Evolutionary conservation across 2,329 filamentous ascomycete genomes (phyloP).

Genomic region (Dendrostoma leiphaemia): DNA sequence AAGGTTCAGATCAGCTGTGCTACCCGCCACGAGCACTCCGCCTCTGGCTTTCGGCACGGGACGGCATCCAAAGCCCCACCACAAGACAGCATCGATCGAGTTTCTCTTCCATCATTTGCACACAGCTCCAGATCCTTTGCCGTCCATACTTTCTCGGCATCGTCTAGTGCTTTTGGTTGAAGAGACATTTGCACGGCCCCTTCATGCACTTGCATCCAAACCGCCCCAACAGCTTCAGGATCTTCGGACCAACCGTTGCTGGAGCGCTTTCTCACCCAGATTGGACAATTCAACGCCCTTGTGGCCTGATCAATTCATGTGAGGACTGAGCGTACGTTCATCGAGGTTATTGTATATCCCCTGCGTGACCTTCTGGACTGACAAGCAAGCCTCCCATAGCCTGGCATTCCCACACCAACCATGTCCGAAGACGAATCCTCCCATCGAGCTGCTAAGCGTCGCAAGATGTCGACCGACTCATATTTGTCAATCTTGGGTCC

Average conservation of each 20-base stretch:
- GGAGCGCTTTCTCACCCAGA: too few relatives aligned
- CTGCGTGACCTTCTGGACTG: neutral
- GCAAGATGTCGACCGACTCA: constrained; percentile 11
- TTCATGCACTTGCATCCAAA: too few relatives aligned
- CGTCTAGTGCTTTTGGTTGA: too few relatives aligned
- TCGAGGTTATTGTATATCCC: neutral
- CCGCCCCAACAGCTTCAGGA: too few relatives aligned
- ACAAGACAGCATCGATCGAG: neutral
- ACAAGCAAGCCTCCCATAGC: neutral
- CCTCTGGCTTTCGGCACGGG: neutral
- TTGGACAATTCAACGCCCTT: too few relatives aligned
- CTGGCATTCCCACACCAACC: neutral
- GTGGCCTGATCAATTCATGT: too few relatives aligned
- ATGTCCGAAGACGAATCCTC: constrained; percentile 6
- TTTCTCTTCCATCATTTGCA: neutral
- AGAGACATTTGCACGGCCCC: too few relatives aligned
- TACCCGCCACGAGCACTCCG: neutral
- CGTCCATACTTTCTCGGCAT: too few relatives aligned
- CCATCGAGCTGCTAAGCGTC: constrained; percentile 15
- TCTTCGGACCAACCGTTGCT: too few relatives aligned
- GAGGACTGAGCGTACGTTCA: neutral
- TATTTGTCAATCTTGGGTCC: neutral
- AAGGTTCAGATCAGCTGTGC: neutral
- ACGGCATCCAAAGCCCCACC: neutral
- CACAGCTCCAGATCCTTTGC: neutral